Conservation (phyloP, 306 rosid genomes). For the Casuarina cunninghamiana region DNA sequence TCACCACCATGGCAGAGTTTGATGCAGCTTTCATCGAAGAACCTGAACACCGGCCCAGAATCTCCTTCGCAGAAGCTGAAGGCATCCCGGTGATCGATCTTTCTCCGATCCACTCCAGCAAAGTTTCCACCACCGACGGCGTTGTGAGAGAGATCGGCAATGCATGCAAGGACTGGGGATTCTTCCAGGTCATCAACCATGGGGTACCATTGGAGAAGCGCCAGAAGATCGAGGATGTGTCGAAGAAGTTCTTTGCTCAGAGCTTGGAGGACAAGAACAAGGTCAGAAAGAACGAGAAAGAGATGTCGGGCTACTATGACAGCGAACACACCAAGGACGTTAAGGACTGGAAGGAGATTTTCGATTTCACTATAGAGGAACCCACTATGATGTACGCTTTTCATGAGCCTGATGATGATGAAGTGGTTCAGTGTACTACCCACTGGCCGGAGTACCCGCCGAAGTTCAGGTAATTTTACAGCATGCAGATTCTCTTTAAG, state of each 20-base stretch:
- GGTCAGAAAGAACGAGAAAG: slow-evolving; percentile 35
- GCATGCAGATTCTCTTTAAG: neutral
- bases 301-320: slow-evolving; percentile 50
- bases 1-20: slow-evolving; percentile 42
- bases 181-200: slow-evolving; percentile 71
- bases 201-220: slow-evolving; percentile 44
- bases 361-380: slow-evolving; percentile 43
- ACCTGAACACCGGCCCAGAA: slow-evolving; percentile 66
- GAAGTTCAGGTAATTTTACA: slow-evolving; percentile 44
- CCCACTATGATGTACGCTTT: slow-evolving; percentile 44
- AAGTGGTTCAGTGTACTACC: slow-evolving; percentile 38
- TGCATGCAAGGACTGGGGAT: slow-evolving; percentile 73
- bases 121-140: slow-evolving; percentile 8
- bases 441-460: slow-evolving; percentile 53
- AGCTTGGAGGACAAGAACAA: slow-evolving; percentile 57
- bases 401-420: slow-evolving; percentile 30
- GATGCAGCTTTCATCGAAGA: slow-evolving; percentile 53
- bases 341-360: slow-evolving; percentile 77
- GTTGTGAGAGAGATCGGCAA: slow-evolving; percentile 47
- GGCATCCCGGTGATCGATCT: slow-evolving; percentile 60
- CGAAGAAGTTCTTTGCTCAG: slow-evolving; percentile 53
- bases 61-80: slow-evolving; percentile 34
- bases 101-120: slow-evolving; percentile 29
- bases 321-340: slow-evolving; percentile 68
- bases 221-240: slow-evolving; percentile 29